These are phyloP conservation scores for Paxillus ammoniavirescens DNA, from an alignment of 768 basidiomycete genomes.

Conservation along the genomic window DNA sequence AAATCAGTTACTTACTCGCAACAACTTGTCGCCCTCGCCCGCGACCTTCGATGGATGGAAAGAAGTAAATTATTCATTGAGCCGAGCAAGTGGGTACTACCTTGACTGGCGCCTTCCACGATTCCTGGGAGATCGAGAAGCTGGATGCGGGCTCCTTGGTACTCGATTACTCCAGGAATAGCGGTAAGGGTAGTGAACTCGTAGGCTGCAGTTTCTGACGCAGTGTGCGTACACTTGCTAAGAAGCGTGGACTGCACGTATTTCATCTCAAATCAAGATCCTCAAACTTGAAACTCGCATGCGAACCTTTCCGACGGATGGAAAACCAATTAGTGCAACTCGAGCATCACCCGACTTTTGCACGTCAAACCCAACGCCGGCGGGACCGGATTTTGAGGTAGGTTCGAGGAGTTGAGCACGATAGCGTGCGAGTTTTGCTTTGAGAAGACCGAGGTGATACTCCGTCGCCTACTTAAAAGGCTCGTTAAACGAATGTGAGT, in stretches of 20 bases:
- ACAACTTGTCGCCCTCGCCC: slow-evolving; percentile 97
- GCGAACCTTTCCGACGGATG: slow-evolving; percentile 84
- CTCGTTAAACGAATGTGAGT: slow-evolving; percentile 12
- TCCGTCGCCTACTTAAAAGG: slow-evolving; percentile 70
- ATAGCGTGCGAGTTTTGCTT: slow-evolving; percentile 93
- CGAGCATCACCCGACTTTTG: slow-evolving; percentile 86
- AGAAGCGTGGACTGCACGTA: slow-evolving; percentile 77
- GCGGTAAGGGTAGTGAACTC: slow-evolving; percentile 96
- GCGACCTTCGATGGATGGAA: slow-evolving; percentile 45
- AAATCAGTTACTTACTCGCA: slow-evolving; percentile 51
- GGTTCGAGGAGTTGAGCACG: slow-evolving; percentile 95
- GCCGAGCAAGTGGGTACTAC: slow-evolving; percentile 19
- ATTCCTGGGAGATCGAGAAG: slow-evolving; percentile 95
- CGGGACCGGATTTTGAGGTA: slow-evolving; percentile 73
- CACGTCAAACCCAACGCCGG: slow-evolving; percentile 86
- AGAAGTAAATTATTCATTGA: background rate
- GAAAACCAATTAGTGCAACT: slow-evolving; percentile 92
- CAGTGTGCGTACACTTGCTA: slow-evolving; percentile 89
- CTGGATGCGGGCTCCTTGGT: slow-evolving; percentile 92
- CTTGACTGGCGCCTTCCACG: slow-evolving; percentile 89
- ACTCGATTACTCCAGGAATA: slow-evolving; percentile 96
- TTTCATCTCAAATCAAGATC: slow-evolving; percentile 6
- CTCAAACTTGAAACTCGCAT: background rate
- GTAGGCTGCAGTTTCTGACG: slow-evolving; percentile 86
- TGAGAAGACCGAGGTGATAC: slow-evolving; percentile 89